These are phyloP conservation scores for Vigna trinervia DNA, from an alignment of 306 rosid genomes.

Conservation along the genomic window DNA sequence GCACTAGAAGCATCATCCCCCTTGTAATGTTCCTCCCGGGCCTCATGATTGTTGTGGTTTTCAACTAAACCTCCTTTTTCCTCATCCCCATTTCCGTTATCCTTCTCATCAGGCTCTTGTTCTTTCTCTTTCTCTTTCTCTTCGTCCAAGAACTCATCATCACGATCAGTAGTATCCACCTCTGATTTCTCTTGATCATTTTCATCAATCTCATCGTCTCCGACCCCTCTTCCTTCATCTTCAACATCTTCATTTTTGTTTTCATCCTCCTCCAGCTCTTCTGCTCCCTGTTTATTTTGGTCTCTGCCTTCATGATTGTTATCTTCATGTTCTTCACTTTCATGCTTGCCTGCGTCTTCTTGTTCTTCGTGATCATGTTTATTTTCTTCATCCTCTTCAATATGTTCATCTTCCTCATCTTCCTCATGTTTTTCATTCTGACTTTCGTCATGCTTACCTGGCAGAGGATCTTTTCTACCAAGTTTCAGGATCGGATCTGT, in stretches of 20 bases:
- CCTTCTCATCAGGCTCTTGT: constrained; percentile 55
- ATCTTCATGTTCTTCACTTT: constrained; percentile 47
- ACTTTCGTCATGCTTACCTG: constrained; percentile 49
- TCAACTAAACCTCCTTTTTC: constrained; percentile 57
- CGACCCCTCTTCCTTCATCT: constrained; percentile 67
- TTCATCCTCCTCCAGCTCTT: constrained; percentile 68
- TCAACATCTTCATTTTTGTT: constrained; percentile 60
- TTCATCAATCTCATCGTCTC: constrained; percentile 81
- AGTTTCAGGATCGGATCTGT: constrained; percentile 55
- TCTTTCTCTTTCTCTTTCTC: constrained; percentile 72
- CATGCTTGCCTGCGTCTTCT: constrained; percentile 50
- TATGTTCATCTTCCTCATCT: constrained; percentile 73
- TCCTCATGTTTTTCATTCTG: constrained; percentile 62
- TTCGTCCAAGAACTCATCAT: constrained; percentile 65
- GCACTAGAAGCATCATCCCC: constrained; percentile 99
- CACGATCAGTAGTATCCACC: constrained; percentile 52
- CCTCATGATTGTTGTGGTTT: constrained; percentile 68
- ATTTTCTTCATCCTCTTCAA: constrained; percentile 60
- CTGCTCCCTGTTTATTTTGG: constrained; percentile 52
- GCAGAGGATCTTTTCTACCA: constrained; percentile 84
- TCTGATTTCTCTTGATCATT: constrained; percentile 69
- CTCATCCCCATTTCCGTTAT: constrained; percentile 55
- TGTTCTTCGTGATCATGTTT: constrained; percentile 56
- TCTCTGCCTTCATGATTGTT: constrained; percentile 50
- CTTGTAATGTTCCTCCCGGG: constrained; percentile 91